Evolutionary conservation across 169 alveolate genomes (phyloP).

Genomic region (Sarcocystis neurona): DNA sequence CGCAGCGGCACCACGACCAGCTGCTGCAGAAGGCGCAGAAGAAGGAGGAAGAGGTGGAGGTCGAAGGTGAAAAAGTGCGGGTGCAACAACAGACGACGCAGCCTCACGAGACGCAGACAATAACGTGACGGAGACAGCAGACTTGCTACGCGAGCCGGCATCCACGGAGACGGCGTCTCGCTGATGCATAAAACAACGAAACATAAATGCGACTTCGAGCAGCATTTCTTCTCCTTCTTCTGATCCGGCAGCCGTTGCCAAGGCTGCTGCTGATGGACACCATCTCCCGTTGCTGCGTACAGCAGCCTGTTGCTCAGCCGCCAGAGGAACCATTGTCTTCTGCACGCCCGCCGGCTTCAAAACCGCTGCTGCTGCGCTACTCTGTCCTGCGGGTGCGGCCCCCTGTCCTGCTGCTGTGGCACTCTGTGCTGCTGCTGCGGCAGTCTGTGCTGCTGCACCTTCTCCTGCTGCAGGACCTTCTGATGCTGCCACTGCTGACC

Average conservation of each 20-base stretch:
- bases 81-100: too few relatives aligned
- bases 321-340: too few relatives aligned
- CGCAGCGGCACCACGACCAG: too few relatives aligned
- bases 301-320: background rate
- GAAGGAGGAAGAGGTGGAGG: too few relatives aligned
- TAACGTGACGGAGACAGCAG: too few relatives aligned
- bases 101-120: too few relatives aligned
- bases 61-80: too few relatives aligned
- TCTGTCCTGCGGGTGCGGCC: background rate
- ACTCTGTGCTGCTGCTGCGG: constrained; percentile 29
- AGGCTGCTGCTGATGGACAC: constrained; percentile 19
- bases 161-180: too few relatives aligned
- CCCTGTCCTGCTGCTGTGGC: constrained; percentile 8
- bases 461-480: background rate
- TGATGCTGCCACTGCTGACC: background rate
- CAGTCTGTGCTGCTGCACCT: background rate
- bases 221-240: constrained; percentile 10
- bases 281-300: constrained; percentile 4
- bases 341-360: constrained; percentile 11
- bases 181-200: too few relatives aligned
- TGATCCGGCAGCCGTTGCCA: constrained; percentile 32
- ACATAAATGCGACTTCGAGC: too few relatives aligned
- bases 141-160: too few relatives aligned
- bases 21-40: too few relatives aligned
- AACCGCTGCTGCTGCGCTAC: constrained; percentile 21